These are phyloP conservation scores for Fusarium vanettenii DNA, from an alignment of 2,329 filamentous ascomycete species.

Conservation along the genomic window DNA sequence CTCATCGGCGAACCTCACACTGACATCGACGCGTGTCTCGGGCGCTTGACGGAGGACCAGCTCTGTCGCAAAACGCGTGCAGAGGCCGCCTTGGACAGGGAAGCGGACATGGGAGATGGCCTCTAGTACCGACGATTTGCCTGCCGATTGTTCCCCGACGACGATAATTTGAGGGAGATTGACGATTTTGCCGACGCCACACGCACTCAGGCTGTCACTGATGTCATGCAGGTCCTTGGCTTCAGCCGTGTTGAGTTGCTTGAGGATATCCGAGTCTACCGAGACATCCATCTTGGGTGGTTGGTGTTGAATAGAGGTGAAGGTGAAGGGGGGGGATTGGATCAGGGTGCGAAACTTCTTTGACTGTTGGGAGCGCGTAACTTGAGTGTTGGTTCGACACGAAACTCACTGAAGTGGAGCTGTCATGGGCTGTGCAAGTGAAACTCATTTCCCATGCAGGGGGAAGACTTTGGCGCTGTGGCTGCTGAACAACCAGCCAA, in stretches of 20 bases:
- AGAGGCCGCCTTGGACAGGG: conserved; percentile 64
- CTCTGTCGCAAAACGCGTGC: conserved; percentile 72
- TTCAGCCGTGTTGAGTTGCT: conserved; percentile 54
- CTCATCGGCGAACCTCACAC: conserved; percentile 52
- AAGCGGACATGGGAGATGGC: conserved; percentile 72
- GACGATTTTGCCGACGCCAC: conserved; percentile 60
- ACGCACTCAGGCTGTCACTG: conserved; percentile 62
- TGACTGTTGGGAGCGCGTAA: background rate
- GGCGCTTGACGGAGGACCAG: conserved; percentile 61
- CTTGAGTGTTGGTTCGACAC: background rate
- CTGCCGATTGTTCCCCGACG: conserved; percentile 69
- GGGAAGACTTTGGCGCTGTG: background rate
- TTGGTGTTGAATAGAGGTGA: background rate
- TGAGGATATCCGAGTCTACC: conserved; percentile 17
- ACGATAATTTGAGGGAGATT: conserved; percentile 67
- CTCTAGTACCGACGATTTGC: conserved; percentile 74
- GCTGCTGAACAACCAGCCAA: background rate
- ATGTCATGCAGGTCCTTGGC: conserved; percentile 63
- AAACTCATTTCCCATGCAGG: background rate
- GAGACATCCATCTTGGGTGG: conserved; percentile 29
- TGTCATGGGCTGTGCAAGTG: background rate
- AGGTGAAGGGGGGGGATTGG: background rate
- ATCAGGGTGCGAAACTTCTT: background rate
- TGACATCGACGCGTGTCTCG: conserved; percentile 53
- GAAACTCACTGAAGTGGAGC: background rate